Evolutionary conservation across 768 basidiomycete genomes (phyloP).

Genomic region (Termitomyces sp.): DNA sequence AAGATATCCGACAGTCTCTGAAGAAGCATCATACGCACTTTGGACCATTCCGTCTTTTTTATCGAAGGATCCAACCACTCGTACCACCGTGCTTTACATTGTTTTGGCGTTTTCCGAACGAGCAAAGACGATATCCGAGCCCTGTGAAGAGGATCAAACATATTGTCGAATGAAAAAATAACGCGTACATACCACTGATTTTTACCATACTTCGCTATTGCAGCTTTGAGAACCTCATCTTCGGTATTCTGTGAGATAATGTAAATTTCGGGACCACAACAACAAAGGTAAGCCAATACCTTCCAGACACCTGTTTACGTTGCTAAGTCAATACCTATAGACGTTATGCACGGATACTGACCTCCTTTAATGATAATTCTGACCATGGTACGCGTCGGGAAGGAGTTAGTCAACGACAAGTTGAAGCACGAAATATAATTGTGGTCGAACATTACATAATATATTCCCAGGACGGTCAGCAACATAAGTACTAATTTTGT

Average conservation of each 20-base stretch:
- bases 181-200: conserved; percentile 73
- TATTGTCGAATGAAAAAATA: background rate
- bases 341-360: conserved; percentile 27
- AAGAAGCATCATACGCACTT: conserved; percentile 46
- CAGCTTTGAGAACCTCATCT: conserved; percentile 98
- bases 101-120: conserved; percentile 98
- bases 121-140: conserved; percentile 97
- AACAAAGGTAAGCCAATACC: conserved; percentile 35
- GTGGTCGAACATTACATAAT: conserved; percentile 10
- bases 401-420: conserved; percentile 4
- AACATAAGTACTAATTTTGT: background rate
- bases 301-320: conserved; percentile 70
- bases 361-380: conserved; percentile 93
- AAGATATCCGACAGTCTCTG: background rate
- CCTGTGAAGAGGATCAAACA: conserved; percentile 42
- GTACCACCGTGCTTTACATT: conserved; percentile 99
- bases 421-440: background rate
- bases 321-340: conserved; percentile 6
- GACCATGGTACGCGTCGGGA: conserved; percentile 51
- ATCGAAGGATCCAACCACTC: conserved; percentile 99
- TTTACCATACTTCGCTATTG: conserved; percentile 96
- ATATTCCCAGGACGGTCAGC: conserved; percentile 10
- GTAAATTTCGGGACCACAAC: conserved; percentile 1
- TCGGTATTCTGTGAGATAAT: conserved; percentile 71
- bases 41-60: conserved; percentile 99